A percentile compares a stretch with the other conserved stretches of the same genome.
Conservation (phyloP, 768 basidiomycete genomes). For the Crepidotus variabilis region DNA sequence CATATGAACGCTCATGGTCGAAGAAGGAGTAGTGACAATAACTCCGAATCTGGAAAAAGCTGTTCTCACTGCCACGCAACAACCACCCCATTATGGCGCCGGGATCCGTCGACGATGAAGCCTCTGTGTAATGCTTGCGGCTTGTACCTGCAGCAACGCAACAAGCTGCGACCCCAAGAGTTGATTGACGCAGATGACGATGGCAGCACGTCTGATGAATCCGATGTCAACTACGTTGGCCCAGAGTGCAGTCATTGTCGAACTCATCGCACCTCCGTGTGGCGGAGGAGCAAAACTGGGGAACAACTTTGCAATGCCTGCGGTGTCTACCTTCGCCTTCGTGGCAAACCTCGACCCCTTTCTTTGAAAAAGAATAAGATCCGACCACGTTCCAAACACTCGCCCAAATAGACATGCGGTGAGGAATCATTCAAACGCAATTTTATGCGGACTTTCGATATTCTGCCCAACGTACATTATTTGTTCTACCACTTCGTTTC, state of each 20-base stretch:
- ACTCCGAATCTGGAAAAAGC: constrained; percentile 27
- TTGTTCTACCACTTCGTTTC: background rate
- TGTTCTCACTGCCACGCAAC: constrained; percentile 48
- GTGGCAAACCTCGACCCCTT: constrained; percentile 43
- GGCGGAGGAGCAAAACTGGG: constrained; percentile 47
- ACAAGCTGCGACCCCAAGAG: constrained; percentile 43
- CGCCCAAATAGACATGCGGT: constrained; percentile 17
- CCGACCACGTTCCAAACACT: constrained; percentile 45
- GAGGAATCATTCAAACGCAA: background rate
- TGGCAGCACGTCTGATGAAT: constrained; percentile 32
- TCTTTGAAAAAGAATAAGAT: constrained; percentile 44
- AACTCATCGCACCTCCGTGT: constrained; percentile 46
- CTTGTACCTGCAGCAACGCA: constrained; percentile 42
- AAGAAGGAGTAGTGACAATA: constrained; percentile 26
- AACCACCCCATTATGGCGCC: constrained; percentile 45
- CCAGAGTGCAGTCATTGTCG: constrained; percentile 48
- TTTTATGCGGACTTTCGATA: background rate
- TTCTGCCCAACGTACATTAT: background rate
- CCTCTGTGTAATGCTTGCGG: constrained; percentile 47
- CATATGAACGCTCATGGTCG: constrained; percentile 9
- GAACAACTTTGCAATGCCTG: constrained; percentile 50
- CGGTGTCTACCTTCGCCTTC: constrained; percentile 44
- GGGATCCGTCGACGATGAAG: constrained; percentile 41
- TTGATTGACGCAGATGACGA: constrained; percentile 48
- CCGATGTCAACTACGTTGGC: constrained; percentile 35